Percentiles rank a stretch among this genome's conserved stretches.
These are phyloP conservation scores for Hygrophoropsis aurantiaca DNA, from an alignment of 768 basidiomycete species.

Conservation along the genomic window DNA sequence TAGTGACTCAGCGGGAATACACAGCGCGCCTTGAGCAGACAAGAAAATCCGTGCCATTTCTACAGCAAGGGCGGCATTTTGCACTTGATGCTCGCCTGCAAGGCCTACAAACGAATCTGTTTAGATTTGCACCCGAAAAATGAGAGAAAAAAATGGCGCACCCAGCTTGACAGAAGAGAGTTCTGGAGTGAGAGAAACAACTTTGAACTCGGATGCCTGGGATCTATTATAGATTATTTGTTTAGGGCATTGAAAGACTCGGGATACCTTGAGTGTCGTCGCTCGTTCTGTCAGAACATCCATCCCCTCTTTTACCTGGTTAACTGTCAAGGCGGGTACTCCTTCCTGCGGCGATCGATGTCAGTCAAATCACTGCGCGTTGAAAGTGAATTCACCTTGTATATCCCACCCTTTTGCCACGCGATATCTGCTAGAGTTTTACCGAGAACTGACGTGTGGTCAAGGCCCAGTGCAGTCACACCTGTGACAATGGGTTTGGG, in stretches of 20 bases:
- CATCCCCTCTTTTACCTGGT: constrained; percentile 70
- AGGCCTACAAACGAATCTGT: constrained; percentile 54
- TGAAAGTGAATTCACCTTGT: constrained; percentile 57
- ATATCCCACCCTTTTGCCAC: constrained; percentile 95
- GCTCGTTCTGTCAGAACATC: constrained; percentile 69
- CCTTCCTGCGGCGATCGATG: constrained; percentile 47
- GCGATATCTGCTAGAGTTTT: constrained; percentile 89
- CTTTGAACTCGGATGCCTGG: constrained; percentile 68
- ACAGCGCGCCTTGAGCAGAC: constrained; percentile 21
- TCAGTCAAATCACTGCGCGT: neutral
- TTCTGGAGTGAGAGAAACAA: constrained; percentile 53
- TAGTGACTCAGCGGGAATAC: constrained; percentile 30
- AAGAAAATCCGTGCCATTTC: constrained; percentile 71
- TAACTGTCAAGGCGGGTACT: constrained; percentile 83
- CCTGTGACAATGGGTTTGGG: constrained; percentile 90
- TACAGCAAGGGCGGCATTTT: constrained; percentile 87
- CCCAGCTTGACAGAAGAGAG: constrained; percentile 64
- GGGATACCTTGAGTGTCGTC: constrained; percentile 57
- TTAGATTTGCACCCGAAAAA: neutral
- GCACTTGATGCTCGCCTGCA: constrained; percentile 79
- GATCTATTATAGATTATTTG: neutral
- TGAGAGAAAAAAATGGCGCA: constrained; percentile 20
- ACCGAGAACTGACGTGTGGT: constrained; percentile 86
- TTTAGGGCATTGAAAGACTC: constrained; percentile 1
- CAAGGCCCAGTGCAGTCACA: constrained; percentile 86